These are phyloP conservation scores for Paratrimastix pyriformis DNA, from an alignment of 78 protist species.

Conservation along the genomic window DNA sequence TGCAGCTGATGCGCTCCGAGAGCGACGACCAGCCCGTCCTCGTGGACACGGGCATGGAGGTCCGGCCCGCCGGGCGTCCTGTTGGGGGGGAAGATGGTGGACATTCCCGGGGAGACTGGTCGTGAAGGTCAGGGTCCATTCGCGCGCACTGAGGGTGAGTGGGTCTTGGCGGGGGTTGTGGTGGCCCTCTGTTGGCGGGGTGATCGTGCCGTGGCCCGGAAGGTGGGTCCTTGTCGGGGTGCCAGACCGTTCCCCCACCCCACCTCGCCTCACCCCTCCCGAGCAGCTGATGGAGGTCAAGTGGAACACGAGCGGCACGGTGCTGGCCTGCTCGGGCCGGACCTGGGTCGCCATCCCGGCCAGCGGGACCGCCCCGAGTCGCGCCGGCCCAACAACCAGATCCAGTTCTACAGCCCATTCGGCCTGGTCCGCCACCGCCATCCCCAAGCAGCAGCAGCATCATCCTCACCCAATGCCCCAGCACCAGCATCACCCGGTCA, in stretches of 20 bases:
- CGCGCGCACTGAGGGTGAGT: no score
- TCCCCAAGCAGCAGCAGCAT: background rate
- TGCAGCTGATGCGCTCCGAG: conserved; percentile 52
- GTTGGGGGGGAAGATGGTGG: no score
- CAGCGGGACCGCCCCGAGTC: background rate
- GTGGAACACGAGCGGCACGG: conserved; percentile 59
- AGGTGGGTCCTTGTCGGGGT: no score
- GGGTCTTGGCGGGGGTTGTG: no score
- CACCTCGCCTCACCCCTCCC: no score
- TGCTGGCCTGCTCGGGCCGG: conserved; percentile 55
- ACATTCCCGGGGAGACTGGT: no score
- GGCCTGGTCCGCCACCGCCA: conserved; percentile 25
- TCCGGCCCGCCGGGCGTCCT: no score
- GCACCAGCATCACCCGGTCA: background rate
- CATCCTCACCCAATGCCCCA: no score
- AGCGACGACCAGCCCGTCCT: conserved; percentile 28
- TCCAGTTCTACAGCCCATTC: conserved; percentile 54
- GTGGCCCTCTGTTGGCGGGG: no score
- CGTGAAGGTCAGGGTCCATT: no score
- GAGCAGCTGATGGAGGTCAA: background rate
- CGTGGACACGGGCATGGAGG: conserved; percentile 52
- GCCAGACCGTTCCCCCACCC: no score
- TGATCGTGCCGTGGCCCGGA: no score
- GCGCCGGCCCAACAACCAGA: background rate
- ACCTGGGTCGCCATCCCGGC: background rate